phyloP scores from a whole-genome alignment of 2,329 filamentous ascomycete genomes.

The Fusarium pseudograminearum region DNA sequence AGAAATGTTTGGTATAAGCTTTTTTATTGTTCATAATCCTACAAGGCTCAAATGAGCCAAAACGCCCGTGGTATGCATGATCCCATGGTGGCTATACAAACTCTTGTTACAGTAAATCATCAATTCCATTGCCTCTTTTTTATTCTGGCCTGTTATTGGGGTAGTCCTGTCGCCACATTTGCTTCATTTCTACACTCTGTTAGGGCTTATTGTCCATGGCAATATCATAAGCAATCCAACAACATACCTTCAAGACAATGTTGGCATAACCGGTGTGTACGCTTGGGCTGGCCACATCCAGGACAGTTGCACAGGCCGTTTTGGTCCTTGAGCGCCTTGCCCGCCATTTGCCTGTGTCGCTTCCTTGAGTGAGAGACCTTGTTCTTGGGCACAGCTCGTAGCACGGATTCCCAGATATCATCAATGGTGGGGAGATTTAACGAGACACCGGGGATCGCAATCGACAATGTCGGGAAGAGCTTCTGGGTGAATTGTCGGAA shows the following conservation, averaged over 20 bases:
- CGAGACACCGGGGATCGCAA: conserved; percentile 72
- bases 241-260: conserved; percentile 82
- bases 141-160: conserved; percentile 52
- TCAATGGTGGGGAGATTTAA: conserved; percentile 69
- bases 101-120: conserved; percentile 48
- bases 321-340: conserved; percentile 93
- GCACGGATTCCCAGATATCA: conserved; percentile 91
- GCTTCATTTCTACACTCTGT: conserved; percentile 57
- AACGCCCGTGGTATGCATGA: conserved; percentile 54
- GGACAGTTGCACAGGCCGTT: conserved; percentile 89
- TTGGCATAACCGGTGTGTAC: conserved; percentile 88
- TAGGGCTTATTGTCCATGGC: conserved; percentile 18
- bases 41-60: conserved; percentile 50
- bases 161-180: conserved; percentile 58
- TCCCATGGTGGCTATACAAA: conserved; percentile 49
- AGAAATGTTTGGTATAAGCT: neutral
- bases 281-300: conserved; percentile 87
- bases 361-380: conserved; percentile 98
- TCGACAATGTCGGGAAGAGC: conserved; percentile 65
- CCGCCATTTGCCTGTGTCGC: conserved; percentile 91
- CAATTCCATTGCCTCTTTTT: conserved; percentile 30
- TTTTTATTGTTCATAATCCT: conserved; percentile 45
- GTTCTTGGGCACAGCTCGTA: conserved; percentile 96
- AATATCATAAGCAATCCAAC: neutral
- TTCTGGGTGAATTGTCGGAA: conserved; percentile 60